A percentile compares a stretch with the other conserved stretches of the same genome.
These are phyloP conservation scores for Chaetomium tenue DNA, from an alignment of 495 filamentous ascomycete genomes.

Conservation along the genomic window DNA sequence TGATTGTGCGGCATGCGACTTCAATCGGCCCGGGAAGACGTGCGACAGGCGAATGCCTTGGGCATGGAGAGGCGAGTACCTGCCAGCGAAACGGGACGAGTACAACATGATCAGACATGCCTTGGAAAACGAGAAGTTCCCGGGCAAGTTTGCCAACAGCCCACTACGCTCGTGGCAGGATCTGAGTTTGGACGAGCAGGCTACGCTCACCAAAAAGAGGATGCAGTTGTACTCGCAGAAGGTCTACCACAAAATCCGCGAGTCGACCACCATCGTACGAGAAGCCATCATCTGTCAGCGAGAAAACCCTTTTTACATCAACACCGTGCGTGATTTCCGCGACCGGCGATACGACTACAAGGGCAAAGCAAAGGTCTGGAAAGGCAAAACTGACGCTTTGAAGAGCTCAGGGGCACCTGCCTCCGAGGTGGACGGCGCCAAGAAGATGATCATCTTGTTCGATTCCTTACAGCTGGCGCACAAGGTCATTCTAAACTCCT, in stretches of 20 bases:
- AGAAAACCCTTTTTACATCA: constrained; percentile 97
- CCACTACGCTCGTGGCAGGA: constrained; percentile 77
- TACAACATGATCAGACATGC: constrained; percentile 98
- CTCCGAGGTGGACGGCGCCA: constrained; percentile 83
- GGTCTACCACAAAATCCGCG: constrained; percentile 99
- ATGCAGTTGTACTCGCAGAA: constrained; percentile 94
- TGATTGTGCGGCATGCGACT: constrained; percentile 95
- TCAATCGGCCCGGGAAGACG: constrained; percentile 96
- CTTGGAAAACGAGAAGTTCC: constrained; percentile 91
- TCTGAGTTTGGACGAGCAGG: constrained; percentile 78
- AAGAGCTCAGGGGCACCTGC: constrained; percentile 75
- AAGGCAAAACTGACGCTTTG: constrained; percentile 84
- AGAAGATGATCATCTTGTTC: constrained; percentile 97
- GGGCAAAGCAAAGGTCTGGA: constrained; percentile 97
- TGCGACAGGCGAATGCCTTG: constrained; percentile 94
- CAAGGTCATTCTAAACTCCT: constrained; percentile 98
- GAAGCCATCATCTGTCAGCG: constrained; percentile 98
- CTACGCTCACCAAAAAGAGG: constrained; percentile 76
- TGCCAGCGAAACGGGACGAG: constrained; percentile 93
- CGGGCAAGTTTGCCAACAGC: constrained; percentile 65
- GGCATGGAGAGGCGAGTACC: constrained; percentile 97
- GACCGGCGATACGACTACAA: constrained; percentile 98
- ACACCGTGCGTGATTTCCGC: constrained; percentile 92
- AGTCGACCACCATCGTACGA: constrained; percentile 85
- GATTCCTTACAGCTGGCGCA: constrained; percentile 96